These are phyloP conservation scores for Xylariaceae sp. DNA, from an alignment of 2,329 filamentous ascomycete genomes.

Conservation along the genomic window DNA sequence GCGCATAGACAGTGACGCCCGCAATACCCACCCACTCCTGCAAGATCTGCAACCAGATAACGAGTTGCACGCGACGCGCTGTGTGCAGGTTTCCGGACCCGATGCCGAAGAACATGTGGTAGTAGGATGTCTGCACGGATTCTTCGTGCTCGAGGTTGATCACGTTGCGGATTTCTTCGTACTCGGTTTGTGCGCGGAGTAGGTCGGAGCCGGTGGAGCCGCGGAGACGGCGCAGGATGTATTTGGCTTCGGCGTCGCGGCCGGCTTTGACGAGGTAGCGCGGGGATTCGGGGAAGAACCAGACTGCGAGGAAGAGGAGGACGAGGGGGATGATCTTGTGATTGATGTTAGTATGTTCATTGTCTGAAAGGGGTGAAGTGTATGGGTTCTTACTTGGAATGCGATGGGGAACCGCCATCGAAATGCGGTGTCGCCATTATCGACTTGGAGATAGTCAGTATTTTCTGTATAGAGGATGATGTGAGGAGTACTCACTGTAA, in stretches of 20 bases:
- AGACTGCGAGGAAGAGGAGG: constrained; percentile 49
- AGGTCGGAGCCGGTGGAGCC: constrained; percentile 51
- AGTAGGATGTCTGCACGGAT: constrained; percentile 52
- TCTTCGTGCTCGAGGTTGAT: constrained; percentile 58
- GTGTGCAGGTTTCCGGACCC: constrained; percentile 62
- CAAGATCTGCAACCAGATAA: constrained; percentile 67
- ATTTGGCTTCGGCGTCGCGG: constrained; percentile 61
- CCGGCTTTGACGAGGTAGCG: constrained; percentile 63
- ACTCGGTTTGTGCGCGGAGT: constrained; percentile 55
- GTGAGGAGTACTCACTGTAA: constrained; percentile 44
- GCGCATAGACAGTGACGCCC: constrained; percentile 58
- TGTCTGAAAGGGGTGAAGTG: not conserved
- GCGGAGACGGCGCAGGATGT: constrained; percentile 58
- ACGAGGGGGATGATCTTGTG: constrained; percentile 53
- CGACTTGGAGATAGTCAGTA: constrained; percentile 7
- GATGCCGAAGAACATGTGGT: constrained; percentile 61
- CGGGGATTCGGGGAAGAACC: constrained; percentile 66
- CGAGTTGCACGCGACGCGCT: constrained; percentile 62
- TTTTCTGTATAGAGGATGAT: no score
- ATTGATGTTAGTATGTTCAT: not conserved
- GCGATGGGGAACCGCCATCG: constrained; percentile 16
- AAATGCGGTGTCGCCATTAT: constrained; percentile 10
- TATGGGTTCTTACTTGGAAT: constrained; percentile 8
- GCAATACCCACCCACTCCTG: constrained; percentile 68
- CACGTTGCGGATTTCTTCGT: constrained; percentile 61